Evolutionary conservation across 2,329 filamentous ascomycete genomes (phyloP).

Genomic region (Teratosphaeria viscida): DNA sequence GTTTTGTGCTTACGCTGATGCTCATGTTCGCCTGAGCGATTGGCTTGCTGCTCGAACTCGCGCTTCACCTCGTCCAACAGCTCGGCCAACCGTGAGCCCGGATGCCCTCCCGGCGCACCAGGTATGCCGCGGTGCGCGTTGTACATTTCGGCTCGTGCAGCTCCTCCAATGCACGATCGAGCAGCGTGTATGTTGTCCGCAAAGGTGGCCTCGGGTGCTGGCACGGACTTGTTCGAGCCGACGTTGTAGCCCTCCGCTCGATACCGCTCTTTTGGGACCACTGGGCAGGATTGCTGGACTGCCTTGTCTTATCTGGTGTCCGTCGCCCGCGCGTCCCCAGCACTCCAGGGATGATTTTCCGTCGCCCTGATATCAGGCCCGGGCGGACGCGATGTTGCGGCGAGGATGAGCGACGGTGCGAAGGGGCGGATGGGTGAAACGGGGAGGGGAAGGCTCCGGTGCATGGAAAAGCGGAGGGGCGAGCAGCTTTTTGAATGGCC

Average conservation of each 20-base stretch:
- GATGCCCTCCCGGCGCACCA: slow-evolving; percentile 55
- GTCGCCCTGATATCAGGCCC: not conserved
- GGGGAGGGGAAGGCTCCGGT: not conserved
- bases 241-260: not conserved
- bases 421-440: not conserved
- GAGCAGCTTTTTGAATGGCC: not conserved
- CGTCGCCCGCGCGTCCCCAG: not conserved
- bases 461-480: not conserved
- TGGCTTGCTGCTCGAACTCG: slow-evolving; percentile 66
- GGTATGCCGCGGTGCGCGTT: slow-evolving; percentile 60
- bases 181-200: not conserved
- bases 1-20: slow-evolving; percentile 66
- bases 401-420: not conserved
- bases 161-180: not conserved
- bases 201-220: not conserved
- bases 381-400: not conserved
- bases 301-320: not conserved
- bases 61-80: slow-evolving; percentile 80
- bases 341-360: not conserved
- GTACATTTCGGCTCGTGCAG: slow-evolving; percentile 56
- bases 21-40: slow-evolving; percentile 77
- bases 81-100: slow-evolving; percentile 65
- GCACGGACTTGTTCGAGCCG: not conserved
- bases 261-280: not conserved
- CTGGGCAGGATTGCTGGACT: not conserved